A percentile compares a stretch with the other conserved stretches of the same genome.
Conservation (phyloP, 495 filamentous ascomycete genomes). For the Podospora bellae-mahoneyi region DNA sequence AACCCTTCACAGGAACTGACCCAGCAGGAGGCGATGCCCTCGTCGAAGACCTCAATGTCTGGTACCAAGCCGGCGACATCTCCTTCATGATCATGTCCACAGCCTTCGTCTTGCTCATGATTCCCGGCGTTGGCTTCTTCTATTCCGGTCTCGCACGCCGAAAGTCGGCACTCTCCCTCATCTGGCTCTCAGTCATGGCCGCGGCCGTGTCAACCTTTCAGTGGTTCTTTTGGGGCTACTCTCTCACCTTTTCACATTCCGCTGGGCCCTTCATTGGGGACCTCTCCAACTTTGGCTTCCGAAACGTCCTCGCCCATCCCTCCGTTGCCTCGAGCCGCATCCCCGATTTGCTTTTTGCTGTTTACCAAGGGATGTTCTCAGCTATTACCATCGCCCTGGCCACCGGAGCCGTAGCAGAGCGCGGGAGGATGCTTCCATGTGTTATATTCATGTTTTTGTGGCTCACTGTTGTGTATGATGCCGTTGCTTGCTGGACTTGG, state of each 20-base stretch:
- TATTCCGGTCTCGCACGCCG: constrained; percentile 92
- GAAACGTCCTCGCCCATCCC: constrained; percentile 68
- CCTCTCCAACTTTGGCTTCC: constrained; percentile 80
- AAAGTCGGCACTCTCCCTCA: constrained; percentile 88
- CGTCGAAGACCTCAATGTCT: constrained; percentile 70
- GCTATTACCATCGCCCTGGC: constrained; percentile 89
- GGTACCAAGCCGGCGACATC: constrained; percentile 82
- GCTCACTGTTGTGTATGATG: constrained; percentile 91
- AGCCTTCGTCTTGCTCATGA: constrained; percentile 92
- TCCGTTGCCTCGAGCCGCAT: constrained; percentile 73
- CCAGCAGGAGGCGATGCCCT: constrained; percentile 71
- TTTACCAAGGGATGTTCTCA: constrained; percentile 97
- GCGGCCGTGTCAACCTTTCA: constrained; percentile 86
- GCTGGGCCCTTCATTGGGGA: constrained; percentile 81
- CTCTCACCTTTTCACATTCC: constrained; percentile 82
- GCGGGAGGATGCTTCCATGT: constrained; percentile 90
- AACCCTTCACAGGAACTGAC: constrained; percentile 66
- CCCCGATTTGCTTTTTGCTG: constrained; percentile 85
- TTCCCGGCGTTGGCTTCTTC: constrained; percentile 97
- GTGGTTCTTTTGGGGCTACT: constrained; percentile 99
- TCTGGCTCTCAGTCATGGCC: constrained; percentile 94
- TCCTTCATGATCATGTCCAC: constrained; percentile 85
- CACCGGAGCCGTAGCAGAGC: constrained; percentile 85
- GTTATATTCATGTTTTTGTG: constrained; percentile 96
- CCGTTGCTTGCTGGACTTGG: constrained; percentile 98